Percentiles rank a stretch among this genome's conserved stretches.
phyloP scores from a whole-genome alignment of 495 filamentous ascomycete genomes.

The Evansstolkia leycettana region DNA sequence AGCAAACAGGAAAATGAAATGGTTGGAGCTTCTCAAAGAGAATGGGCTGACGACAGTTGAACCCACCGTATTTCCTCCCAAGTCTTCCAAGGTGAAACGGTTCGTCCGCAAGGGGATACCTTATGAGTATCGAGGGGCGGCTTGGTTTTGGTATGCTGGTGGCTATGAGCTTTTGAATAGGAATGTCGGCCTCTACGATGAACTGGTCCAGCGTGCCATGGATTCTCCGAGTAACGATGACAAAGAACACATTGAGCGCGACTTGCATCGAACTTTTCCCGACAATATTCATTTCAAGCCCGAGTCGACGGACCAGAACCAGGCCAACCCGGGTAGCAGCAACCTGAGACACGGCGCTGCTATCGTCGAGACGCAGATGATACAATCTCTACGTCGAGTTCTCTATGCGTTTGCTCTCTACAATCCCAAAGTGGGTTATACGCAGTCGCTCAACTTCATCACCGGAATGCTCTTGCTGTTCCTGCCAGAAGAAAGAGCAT shows the following conservation, averaged over 20 bases:
- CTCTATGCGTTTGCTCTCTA: conserved; percentile 82
- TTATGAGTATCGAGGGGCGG: conserved; percentile 78
- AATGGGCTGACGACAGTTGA: conserved; percentile 58
- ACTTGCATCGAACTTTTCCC: conserved; percentile 89
- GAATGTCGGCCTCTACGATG: conserved; percentile 60
- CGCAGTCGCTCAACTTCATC: conserved; percentile 93
- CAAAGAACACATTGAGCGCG: conserved; percentile 85
- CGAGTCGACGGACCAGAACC: conserved; percentile 25
- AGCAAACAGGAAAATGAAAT: conserved; percentile 63
- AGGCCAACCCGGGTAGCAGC: conserved; percentile 12
- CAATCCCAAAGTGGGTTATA: conserved; percentile 85
- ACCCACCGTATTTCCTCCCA: conserved; percentile 67
- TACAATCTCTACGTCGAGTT: conserved; percentile 70
- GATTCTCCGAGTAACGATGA: conserved; percentile 54
- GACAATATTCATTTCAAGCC: conserved; percentile 90
- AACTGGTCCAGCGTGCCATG: conserved; percentile 51
- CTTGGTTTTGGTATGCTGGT: conserved; percentile 97
- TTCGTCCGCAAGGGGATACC: conserved; percentile 94
- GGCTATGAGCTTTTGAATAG: conserved; percentile 65
- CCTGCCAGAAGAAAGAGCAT: conserved; percentile 80
- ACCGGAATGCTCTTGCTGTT: conserved; percentile 93
- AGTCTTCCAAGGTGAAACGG: conserved; percentile 69
- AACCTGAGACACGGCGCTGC: conserved; percentile 20
- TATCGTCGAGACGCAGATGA: conserved; percentile 58
- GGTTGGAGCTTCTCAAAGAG: conserved; percentile 64